Conservation (phyloP, 345 rosid species). For the Euphorbia lathyris region DNA sequence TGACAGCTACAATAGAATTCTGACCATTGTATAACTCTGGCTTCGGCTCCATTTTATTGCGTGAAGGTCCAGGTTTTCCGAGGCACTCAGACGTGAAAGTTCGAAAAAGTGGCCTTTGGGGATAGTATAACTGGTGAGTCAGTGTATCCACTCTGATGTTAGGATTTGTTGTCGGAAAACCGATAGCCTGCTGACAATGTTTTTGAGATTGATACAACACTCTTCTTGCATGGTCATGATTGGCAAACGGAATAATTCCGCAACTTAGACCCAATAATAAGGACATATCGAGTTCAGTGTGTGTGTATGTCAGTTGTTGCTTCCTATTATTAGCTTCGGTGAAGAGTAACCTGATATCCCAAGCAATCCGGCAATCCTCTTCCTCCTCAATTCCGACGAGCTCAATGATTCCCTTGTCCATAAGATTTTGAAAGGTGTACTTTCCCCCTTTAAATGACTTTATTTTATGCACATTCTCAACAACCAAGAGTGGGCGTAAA, state of each 20-base stretch:
- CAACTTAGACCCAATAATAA: conserved; percentile 81
- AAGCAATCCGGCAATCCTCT: conserved; percentile 75
- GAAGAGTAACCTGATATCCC: conserved; percentile 60
- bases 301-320: conserved; percentile 46
- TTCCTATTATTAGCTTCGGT: conserved; percentile 32
- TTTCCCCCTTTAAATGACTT: conserved; percentile 45
- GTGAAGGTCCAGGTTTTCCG: conserved; percentile 41
- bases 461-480: conserved; percentile 53
- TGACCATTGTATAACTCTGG: conserved; percentile 79
- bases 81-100: conserved; percentile 74
- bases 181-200: conserved; percentile 88
- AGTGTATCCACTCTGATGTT: conserved; percentile 77
- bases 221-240: conserved; percentile 87
- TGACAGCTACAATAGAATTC: conserved; percentile 91
- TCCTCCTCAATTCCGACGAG: conserved; percentile 85
- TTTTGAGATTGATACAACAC: conserved; percentile 88
- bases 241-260: conserved; percentile 82
- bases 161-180: conserved; percentile 81
- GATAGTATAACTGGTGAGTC: conserved; percentile 71
- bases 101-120: conserved; percentile 83
- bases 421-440: conserved; percentile 47
- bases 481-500: conserved; percentile 82
- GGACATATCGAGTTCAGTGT: conserved; percentile 83
- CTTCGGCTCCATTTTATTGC: conserved; percentile 38
- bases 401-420: conserved; percentile 73